Percentiles rank a stretch among this genome's conserved stretches.
Evolutionary conservation across 306 rosid species (phyloP).

Genomic region (Lupinus albus): DNA sequence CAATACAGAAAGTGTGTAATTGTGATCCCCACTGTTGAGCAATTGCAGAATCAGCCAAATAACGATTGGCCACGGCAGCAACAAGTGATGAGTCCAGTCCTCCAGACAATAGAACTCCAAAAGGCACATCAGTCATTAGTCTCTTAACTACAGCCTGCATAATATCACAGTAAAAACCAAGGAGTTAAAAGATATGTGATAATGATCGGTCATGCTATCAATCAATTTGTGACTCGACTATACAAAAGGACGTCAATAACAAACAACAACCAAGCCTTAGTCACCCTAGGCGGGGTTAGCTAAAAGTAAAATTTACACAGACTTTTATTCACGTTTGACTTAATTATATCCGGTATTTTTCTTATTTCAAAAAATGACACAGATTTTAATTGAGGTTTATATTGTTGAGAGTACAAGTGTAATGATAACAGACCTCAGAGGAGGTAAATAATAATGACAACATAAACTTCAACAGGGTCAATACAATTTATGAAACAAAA

Average conservation of each 20-base stretch:
- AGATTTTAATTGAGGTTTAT: too few species aligned
- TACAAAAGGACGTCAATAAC: slow-evolving; percentile 24
- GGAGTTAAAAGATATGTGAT: slow-evolving; percentile 18
- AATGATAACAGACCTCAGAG: too few species aligned
- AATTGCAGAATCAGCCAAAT: slow-evolving; percentile 64
- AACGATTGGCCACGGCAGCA: slow-evolving; percentile 82
- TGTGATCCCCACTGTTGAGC: slow-evolving; percentile 96
- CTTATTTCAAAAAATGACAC: too few species aligned
- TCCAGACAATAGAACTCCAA: slow-evolving; percentile 93
- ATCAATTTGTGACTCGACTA: slow-evolving; percentile 21
- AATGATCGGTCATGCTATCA: slow-evolving; percentile 1
- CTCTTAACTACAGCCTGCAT: slow-evolving; percentile 89
- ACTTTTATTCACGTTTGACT: too few species aligned
- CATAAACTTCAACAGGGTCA: too few species aligned
- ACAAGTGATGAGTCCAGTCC: slow-evolving; percentile 97
- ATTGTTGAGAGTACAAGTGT: too few species aligned
- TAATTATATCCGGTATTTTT: too few species aligned
- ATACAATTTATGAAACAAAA: too few species aligned
- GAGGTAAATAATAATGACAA: too few species aligned
- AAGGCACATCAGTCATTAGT: slow-evolving; percentile 98
- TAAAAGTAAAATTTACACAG: not conserved
- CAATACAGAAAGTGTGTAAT: slow-evolving; percentile 88
- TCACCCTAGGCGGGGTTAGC: too few species aligned
- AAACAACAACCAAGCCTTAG: too few species aligned
- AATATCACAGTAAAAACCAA: slow-evolving; percentile 41